phyloP scores from a whole-genome alignment of 306 rosid genomes.

The Begonia peltatifolia region DNA sequence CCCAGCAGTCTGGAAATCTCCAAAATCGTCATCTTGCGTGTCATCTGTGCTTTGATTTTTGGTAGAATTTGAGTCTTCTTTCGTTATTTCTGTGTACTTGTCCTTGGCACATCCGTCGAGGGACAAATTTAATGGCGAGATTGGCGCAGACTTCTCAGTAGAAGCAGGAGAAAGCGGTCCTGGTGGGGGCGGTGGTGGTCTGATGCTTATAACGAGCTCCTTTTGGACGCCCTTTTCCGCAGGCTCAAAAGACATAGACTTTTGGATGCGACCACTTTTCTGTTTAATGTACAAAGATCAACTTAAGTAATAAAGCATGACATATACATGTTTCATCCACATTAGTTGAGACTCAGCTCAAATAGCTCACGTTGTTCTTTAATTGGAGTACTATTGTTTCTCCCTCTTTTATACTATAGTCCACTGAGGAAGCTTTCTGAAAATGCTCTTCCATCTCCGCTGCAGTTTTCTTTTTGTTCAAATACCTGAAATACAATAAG shows the following conservation, averaged over 20 bases:
- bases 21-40: constrained; percentile 74
- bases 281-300: constrained; percentile 19
- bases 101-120: constrained; percentile 30
- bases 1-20: constrained; percentile 82
- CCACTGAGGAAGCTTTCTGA: constrained; percentile 68
- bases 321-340: too few species aligned
- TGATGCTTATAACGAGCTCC: constrained; percentile 35
- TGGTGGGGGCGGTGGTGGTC: constrained; percentile 85
- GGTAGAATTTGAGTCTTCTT: constrained; percentile 23
- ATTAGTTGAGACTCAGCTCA: not conserved
- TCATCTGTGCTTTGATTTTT: constrained; percentile 31
- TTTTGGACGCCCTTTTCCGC: constrained; percentile 46
- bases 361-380: constrained; percentile 44
- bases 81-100: constrained; percentile 13
- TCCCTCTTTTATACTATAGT: constrained; percentile 95
- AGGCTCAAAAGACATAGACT: constrained; percentile 50
- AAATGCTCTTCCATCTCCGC: constrained; percentile 92
- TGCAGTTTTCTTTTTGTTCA: constrained; percentile 87
- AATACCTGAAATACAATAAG: constrained; percentile 38
- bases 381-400: constrained; percentile 78
- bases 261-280: constrained; percentile 38
- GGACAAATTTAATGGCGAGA: constrained; percentile 25
- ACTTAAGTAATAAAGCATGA: not conserved
- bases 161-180: constrained; percentile 43
- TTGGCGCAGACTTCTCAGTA: constrained; percentile 23